Base-by-base conservation (phyloP, 2,329 filamentous ascomycete genomes). In the Macrophomina pseudophaseolina region DNA sequence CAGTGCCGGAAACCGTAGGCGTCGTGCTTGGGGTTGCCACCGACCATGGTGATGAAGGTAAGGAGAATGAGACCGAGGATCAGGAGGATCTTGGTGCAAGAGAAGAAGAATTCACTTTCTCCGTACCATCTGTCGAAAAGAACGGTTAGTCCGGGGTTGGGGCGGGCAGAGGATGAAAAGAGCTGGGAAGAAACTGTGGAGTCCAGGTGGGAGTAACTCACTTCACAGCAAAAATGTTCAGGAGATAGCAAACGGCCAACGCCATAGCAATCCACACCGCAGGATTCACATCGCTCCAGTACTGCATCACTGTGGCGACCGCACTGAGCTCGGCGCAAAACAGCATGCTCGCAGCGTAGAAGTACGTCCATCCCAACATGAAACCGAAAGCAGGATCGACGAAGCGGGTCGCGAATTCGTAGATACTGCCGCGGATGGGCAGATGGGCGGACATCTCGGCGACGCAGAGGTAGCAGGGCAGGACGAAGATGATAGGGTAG, bases 341-440 rank as follows among this genome's bases (percentile, higher is more conserved):
- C 58, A 60, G 30, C 58, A 60, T 60, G 18, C 58, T 60, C 30
- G 58, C 58, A 11, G 51, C 63, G 18, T 56, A 66, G 14, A 48
- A 66, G 23, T 66, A 60, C 18, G 44, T 66, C 64, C 64, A 66
- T 11, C 64, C 64, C 9, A 66, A 23, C 40, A 56, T 56, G 44
- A 66, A 66, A 4, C 64, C 64, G 8, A 66, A 48, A 2, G 53
- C 54, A 4, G 64, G 64, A 33, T 62, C 53, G 16, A 66, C 53
- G n/a, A 56, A 66, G 16, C 93, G 87, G 35, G 91, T 94, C 11
- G 92, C 93, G 79, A 97, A 5, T 91, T 88, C 1, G 92, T 90
- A 74, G 96, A 97, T 2, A 92, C 94, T 51, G 92, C 93, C n/a
- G 92, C 90, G 71, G 9, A 74, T 68, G 56, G 70, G 71, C n/a